These are phyloP conservation scores for Hanseniaspora hatyaiensis DNA, from an alignment of 805 yeast genomes.

Conservation along the genomic window DNA sequence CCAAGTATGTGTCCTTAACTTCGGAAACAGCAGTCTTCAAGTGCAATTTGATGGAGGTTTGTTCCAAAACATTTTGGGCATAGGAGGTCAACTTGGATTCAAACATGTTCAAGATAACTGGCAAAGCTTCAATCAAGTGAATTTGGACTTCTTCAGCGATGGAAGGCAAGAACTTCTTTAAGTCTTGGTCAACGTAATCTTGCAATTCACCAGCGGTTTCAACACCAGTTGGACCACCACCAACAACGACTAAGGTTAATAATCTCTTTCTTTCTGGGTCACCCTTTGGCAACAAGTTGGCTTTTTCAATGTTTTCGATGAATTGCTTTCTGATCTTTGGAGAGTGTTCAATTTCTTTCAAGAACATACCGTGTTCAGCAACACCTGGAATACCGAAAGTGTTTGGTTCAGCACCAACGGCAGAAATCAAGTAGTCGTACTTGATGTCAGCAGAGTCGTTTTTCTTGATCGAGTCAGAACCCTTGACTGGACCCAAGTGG, in stretches of 20 bases:
- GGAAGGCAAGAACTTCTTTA: constrained; percentile 77
- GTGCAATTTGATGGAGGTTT: constrained; percentile 56
- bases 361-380: constrained; percentile 65
- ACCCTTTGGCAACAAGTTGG: constrained; percentile 65
- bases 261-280: constrained; percentile 77
- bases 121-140: constrained; percentile 79
- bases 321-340: constrained; percentile 66
- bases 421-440: constrained; percentile 77
- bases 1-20: constrained; percentile 61
- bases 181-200: constrained; percentile 86
- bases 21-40: constrained; percentile 81
- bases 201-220: constrained; percentile 94
- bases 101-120: constrained; percentile 59
- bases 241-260: constrained; percentile 78
- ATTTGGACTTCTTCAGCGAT: constrained; percentile 75
- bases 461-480: constrained; percentile 30
- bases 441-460: constrained; percentile 36
- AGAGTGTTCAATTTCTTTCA: constrained; percentile 84
- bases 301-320: constrained; percentile 81
- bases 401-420: constrained; percentile 89
- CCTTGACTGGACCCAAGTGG: constrained; percentile 28
- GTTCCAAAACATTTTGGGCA: constrained; percentile 34
- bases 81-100: constrained; percentile 35
- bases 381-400: constrained; percentile 93
- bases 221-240: constrained; percentile 98